Evolutionary conservation across 1,284 basidiomycete genomes (phyloP), one percentile per base, ranked within the genome.

Genomic region (Cutaneotrichosporon daszewskae): DNA sequence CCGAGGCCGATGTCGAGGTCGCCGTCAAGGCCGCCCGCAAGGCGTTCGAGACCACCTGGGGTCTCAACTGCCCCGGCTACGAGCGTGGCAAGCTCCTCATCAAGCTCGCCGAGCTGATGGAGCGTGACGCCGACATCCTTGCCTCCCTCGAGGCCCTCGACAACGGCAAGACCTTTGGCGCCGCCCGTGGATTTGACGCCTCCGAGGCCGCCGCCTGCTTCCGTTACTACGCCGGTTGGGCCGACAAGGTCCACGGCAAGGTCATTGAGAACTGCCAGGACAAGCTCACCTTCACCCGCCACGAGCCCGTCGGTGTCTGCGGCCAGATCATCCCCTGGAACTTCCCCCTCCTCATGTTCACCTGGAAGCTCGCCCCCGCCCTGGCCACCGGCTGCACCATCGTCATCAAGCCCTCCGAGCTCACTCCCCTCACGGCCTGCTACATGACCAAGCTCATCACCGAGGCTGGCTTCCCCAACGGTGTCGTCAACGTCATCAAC

Each of bases 301-400:
- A 95, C 68, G 92, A 97, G 72, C 91, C 94, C 14, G 84, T 95
- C 58, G 94, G 92, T 57, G 90, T 96, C 47, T 74, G 70, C 44
- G 76, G 85, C 36, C 85, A 88, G 73, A 90, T 53, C 67, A 87
- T 89, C 57, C 84, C 71, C 17, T 87, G 85, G 78, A 82, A 79
- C 74, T 78, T 79, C 73, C 73, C 68, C 61, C 65, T 86, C 32
- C 72, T 82, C 51, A 84, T 88, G 82, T 68, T 85, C 60, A 55
- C 81, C 26, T 88, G 85, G 87, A 89, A 90, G 74, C 66, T 91
- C 53, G 85, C 79, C 5, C 86, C 87, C 11, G 87, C 89, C 13
- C 78, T 92, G 40, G 88, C 88, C 4, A 81, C 82, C 1, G 90
- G 90, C 47, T 88, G 87, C 76, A 72, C 79, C 22, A 76, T 94